phyloP scores from a whole-genome alignment of 2,329 filamentous ascomycete species.

The Penicillium sp. region DNA sequence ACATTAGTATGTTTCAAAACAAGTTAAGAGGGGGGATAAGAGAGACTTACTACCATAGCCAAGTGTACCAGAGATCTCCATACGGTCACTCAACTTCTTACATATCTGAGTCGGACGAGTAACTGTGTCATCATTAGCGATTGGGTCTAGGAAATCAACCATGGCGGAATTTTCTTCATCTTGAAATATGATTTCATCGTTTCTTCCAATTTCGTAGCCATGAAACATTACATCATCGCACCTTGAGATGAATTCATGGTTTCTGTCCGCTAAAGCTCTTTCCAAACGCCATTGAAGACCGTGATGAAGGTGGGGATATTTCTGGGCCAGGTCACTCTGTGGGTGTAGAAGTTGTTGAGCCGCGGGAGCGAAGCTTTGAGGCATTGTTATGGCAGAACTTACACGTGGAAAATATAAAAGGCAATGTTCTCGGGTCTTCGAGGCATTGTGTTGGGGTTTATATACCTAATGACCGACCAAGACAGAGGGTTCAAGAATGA shows the following conservation, averaged over 20 bases:
- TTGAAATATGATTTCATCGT: slow-evolving; percentile 6
- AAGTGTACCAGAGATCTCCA: slow-evolving; percentile 19
- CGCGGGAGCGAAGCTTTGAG: neutral
- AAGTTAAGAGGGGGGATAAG: neutral
- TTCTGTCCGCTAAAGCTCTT: slow-evolving; percentile 2
- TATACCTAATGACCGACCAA: neutral
- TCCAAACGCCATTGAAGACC: slow-evolving; percentile 9
- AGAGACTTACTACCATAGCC: slow-evolving; percentile 21
- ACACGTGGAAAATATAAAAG: no score
- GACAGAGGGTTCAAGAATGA: neutral
- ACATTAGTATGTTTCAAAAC: neutral
- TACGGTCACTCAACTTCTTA: neutral
- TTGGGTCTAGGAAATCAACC: neutral
- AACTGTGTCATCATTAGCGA: neutral
- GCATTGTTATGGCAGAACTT: no score
- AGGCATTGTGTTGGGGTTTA: neutral
- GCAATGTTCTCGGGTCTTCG: neutral
- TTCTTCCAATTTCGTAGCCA: neutral
- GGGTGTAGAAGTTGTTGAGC: slow-evolving; percentile 12
- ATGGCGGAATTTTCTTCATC: neutral
- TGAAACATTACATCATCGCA: slow-evolving; percentile 7
- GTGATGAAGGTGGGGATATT: slow-evolving; percentile 14
- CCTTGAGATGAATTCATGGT: slow-evolving; percentile 9
- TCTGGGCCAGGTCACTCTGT: slow-evolving; percentile 1
- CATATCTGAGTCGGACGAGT: slow-evolving; percentile 4